phyloP scores from a whole-genome alignment of 345 rosid species.

The Orychophragmus violaceus region DNA sequence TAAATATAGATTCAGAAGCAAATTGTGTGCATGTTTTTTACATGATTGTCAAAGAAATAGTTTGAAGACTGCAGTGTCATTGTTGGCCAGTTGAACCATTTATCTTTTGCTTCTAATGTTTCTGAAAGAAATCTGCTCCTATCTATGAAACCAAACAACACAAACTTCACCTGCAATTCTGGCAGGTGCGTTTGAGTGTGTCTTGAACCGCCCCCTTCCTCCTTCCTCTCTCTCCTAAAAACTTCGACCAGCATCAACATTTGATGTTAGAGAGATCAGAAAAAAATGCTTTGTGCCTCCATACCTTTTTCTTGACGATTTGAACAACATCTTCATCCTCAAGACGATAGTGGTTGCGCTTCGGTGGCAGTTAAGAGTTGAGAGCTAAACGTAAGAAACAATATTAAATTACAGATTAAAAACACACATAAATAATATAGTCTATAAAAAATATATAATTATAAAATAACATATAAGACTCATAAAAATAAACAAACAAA shows the following conservation, averaged over 20 bases:
- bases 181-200: slow-evolving; percentile 83
- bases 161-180: slow-evolving; percentile 43
- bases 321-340: slow-evolving; percentile 98
- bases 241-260: slow-evolving; percentile 3
- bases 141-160: background rate
- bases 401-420: no score
- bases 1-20: slow-evolving; percentile 7
- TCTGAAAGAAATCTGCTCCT: slow-evolving; percentile 1
- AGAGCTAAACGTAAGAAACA: no score
- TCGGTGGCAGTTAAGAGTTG: no score
- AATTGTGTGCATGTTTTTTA: slow-evolving; percentile 7
- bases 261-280: background rate
- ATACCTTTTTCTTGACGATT: slow-evolving; percentile 96
- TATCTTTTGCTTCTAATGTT: background rate
- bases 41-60: background rate
- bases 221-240: slow-evolving; percentile 88
- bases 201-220: slow-evolving; percentile 94
- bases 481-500: no score
- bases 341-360: slow-evolving; percentile 66
- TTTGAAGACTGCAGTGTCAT: background rate
- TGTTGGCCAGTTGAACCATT: background rate
- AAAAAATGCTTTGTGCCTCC: background rate
- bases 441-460: no score
- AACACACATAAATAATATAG: no score
- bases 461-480: no score